phyloP scores from a whole-genome alignment of 2,329 filamentous ascomycete species.

The Diplodia corticola region DNA sequence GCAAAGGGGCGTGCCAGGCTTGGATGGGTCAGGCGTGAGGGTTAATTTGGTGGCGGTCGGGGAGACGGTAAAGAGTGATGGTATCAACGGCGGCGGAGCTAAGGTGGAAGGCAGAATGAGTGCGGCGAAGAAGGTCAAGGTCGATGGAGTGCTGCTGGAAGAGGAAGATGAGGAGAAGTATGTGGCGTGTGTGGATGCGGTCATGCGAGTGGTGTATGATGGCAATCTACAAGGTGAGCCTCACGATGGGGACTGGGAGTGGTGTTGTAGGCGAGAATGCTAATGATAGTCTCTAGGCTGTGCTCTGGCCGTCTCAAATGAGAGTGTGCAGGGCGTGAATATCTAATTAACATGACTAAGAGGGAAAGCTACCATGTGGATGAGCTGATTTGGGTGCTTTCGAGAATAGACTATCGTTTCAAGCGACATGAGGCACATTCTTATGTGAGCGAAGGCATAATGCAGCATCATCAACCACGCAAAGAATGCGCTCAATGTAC shows the following conservation, averaged over 20 bases:
- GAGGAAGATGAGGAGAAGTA: not conserved
- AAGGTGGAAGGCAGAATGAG: not conserved
- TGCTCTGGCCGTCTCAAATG: not conserved
- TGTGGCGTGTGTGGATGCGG: not conserved
- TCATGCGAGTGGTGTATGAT: constrained; percentile 27
- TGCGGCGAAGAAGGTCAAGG: not conserved
- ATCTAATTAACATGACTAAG: not conserved
- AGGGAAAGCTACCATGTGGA: not conserved
- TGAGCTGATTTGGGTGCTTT: not conserved
- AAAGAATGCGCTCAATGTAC: too few relatives aligned
- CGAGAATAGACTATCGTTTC: not conserved
- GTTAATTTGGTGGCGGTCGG: constrained; percentile 23
- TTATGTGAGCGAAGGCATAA: too few relatives aligned
- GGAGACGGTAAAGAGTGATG: constrained; percentile 21
- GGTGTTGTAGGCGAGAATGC: not conserved
- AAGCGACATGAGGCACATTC: too few relatives aligned
- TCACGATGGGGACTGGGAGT: not conserved
- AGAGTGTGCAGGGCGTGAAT: not conserved
- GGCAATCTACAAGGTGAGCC: constrained; percentile 25
- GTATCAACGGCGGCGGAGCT: constrained; percentile 1
- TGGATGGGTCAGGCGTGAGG: not conserved
- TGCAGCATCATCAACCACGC: too few relatives aligned
- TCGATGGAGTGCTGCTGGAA: not conserved
- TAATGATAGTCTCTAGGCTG: not conserved
- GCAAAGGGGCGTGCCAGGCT: not conserved